Evolutionary conservation across 768 basidiomycete species (phyloP), one percentile per base, ranked within the genome.

Genomic region (Neoboletus brunneissimus): DNA sequence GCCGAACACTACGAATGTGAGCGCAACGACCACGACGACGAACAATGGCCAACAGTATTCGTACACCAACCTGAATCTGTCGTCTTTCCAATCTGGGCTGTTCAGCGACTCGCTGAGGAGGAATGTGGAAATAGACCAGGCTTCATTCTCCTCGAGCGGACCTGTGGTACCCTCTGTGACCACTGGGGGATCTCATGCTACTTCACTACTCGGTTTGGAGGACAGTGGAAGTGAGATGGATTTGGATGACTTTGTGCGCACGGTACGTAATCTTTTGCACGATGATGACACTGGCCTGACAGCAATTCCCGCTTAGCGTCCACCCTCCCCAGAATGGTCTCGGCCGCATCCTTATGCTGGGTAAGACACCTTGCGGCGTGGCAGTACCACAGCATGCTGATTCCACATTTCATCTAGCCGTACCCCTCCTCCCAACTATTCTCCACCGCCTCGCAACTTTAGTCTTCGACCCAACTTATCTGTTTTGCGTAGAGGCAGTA

Each of bases 91-190:
- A 34, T 67, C 70, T 25, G 70, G 70, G 3, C 35, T 73, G 22
- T 71, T 73, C 48, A 65, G 70, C 29, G 70, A 71, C 55, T 73
- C 70, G 27, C 32, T 71, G 18, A 65, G 64, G 59, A 69, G 67
- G 49, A 65, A 61, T 40, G 63, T 44, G 20, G 68, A 67, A 22
- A 65, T 62, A 2, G 60, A 66, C 23, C 67, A 68, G 25, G 10
- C 43, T 10, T 43, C 69, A 12, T 55, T 59, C 35, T 46, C 60
- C 29, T 47, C 56, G 23, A 64, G 25, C 5, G 58, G 43, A 31
- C 45, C 55, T 45, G 35, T 25, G 16, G 48, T 59, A 1, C 46
- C 52, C n/a, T 32, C 55, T 27, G 12, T 32, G 20, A 54, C 45
- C 18, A 13, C 57, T 18, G 53, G 41, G 9, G 66, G 59, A 0